Base-by-base conservation (phyloP, 2,329 filamentous ascomycete genomes). In the Amauroascus verrucosus region DNA sequence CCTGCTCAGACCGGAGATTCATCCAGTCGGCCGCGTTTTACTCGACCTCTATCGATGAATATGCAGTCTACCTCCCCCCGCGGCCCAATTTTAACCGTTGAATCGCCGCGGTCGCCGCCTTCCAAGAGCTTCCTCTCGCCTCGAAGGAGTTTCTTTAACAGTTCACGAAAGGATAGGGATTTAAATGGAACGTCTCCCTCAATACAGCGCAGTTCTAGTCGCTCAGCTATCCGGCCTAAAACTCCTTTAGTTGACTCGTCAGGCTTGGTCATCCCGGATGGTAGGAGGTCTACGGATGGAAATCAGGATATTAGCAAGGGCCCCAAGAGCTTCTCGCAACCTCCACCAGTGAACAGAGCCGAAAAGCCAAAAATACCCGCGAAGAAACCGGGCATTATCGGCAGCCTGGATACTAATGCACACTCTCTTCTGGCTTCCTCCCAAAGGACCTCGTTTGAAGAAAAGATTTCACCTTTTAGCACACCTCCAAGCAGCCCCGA, bases 401-500 rank as follows among this genome's bases (percentile, higher is more conserved):
- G 73, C 56, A 71, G 74, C 63, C 64, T 56, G 41, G 50, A 57
- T 26, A 37, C 46, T 38, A 47, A 28, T 18, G 16, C 56, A 6
- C 59, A 51, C 24, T 58, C 61, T 7, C 61, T 69, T 24, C 56
- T 65, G 26, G 67, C 65, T 18, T 59, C 52, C 6, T 55, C 61
- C 4, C 64, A 64, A 18, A 58, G 53, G 7, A 55, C 57, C 1
- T 58, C 64, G 5, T 63, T 66, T 2, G 74, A 77, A 40, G 73
- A 74, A 30, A 70, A 72, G 48, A 63, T 82, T 0, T 95, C 91
- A 0, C 90, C 91, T 0, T 95, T 96, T 64, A 89, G 77, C 63
- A 95, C 88, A 33, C 89, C 89, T 16, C 88, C 90, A 0, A 83
- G 82, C 60, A 91, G 85, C 64, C 79, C 80, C 3, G 82, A 79